Conservation (phyloP, 345 rosid species). For the Brassica juncea region DNA sequence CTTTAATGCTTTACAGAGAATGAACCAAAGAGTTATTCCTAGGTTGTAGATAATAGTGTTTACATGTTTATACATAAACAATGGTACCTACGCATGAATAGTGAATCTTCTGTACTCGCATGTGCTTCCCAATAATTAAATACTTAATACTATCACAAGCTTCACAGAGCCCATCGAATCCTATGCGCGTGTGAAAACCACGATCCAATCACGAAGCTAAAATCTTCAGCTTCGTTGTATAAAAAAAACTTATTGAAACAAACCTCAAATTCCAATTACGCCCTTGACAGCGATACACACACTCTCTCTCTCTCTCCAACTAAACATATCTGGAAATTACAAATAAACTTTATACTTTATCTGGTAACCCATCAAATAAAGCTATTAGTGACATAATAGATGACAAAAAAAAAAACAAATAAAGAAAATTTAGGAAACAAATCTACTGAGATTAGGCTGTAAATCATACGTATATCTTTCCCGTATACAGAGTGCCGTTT, state of each 20-base stretch:
- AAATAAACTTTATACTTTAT: not conserved
- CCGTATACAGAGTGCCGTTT: slow-evolving; percentile 23
- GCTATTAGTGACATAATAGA: not conserved
- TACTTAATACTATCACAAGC: not conserved
- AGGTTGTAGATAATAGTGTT: slow-evolving; percentile 16
- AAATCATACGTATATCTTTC: not conserved
- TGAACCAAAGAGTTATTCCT: slow-evolving; percentile 9
- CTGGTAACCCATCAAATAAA: slow-evolving; percentile 2
- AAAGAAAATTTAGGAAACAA: not conserved
- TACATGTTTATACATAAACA: slow-evolving; percentile 7
- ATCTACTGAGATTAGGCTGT: not conserved
- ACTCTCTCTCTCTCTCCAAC: slow-evolving; percentile 16
- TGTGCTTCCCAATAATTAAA: slow-evolving; percentile 19
- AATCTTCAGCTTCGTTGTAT: slow-evolving; percentile 31
- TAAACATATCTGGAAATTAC: slow-evolving; percentile 21
- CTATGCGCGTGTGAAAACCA: slow-evolving; percentile 33
- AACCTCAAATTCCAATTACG: slow-evolving; percentile 10
- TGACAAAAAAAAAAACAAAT: not conserved
- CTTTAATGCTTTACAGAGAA: slow-evolving; percentile 11
- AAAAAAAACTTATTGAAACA: not conserved
- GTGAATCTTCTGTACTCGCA: slow-evolving; percentile 31
- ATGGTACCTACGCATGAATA: slow-evolving; percentile 16
- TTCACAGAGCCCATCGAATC: slow-evolving; percentile 31
- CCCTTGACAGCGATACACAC: slow-evolving; percentile 24
- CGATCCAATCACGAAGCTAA: slow-evolving; percentile 31